Base-by-base conservation (phyloP, 23 red algal species). In the Agarophyton chilense region DNA sequence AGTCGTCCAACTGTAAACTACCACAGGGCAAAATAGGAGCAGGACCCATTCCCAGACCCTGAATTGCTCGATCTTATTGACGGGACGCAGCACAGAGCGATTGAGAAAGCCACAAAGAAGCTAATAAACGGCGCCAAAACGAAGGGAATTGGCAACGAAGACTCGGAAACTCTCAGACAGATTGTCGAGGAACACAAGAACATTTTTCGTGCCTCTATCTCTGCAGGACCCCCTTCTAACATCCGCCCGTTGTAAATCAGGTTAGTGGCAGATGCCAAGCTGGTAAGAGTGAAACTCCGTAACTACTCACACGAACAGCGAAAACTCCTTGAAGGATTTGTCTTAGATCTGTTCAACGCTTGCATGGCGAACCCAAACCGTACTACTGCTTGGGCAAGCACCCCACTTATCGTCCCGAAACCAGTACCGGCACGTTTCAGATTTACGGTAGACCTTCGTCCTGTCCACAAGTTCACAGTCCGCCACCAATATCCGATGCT, bases 391-490 rank as follows among this genome's bases (percentile, higher is more conserved):
- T 79, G 74, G 74, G 33, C 33, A 21, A 26, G 18, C 14, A 8
- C 33, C 3, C 74, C 41, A 49, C 47, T 53, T 42, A 51, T 79
- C 29, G 74, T 79, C 34, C 74, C 41, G 74, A 79, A 79, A 49
- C 14, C 74, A 51, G 74, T 4, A 28, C 41, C 74, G 19, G 41
- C 14, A 24, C 45, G 49, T 33, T 79, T 78, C 26, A 9, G 52
- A 24, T 83, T 83, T 12, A 83, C 0, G 18, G 52, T 56, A 12
- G 77, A 81, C 0, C 45, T 55, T 0, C 77, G 49, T 1, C 52
- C 36, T 6, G 52, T 83, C 10, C 57, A 83, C 33, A 24, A 36
- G 49, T 64, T 19, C 57, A 83, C 49, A 4, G 28, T 60, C 34
- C 13, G 14, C 11, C 49, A 35, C 36, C 52, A 25, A 0, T 62